Conservation (phyloP, 1,284 basidiomycete genomes). For the Peniophora sp. region DNA sequence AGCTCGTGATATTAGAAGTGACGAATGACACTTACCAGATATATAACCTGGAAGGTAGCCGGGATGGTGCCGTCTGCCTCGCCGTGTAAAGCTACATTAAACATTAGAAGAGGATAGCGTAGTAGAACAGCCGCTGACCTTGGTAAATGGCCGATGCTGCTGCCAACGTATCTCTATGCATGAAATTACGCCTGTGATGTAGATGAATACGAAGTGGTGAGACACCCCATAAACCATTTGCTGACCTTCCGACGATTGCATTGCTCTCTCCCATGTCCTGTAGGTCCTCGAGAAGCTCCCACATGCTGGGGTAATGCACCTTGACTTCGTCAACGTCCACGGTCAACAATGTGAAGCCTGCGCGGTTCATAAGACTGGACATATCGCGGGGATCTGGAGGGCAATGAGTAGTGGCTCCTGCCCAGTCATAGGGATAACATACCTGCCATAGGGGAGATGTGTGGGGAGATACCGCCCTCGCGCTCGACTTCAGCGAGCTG, state of each 20-base stretch:
- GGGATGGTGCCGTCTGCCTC: conserved; percentile 79
- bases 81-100: conserved; percentile 69
- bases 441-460: conserved; percentile 97
- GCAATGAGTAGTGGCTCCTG: neutral
- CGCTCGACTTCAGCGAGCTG: conserved; percentile 94
- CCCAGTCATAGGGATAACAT: conserved; percentile 12
- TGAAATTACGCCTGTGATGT: conserved; percentile 49
- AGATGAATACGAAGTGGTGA: neutral
- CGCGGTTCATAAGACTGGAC: conserved; percentile 85
- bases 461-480: conserved; percentile 92
- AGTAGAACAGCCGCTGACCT: conserved; percentile 36
- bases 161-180: conserved; percentile 83
- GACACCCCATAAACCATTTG: conserved; percentile 7
- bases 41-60: conserved; percentile 95
- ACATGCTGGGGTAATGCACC: conserved; percentile 91
- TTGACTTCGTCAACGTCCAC: conserved; percentile 94
- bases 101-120: conserved; percentile 2
- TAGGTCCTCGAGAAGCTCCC: conserved; percentile 92
- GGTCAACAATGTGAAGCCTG: conserved; percentile 91
- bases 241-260: conserved; percentile 75
- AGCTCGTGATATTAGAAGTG: neutral
- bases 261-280: conserved; percentile 96
- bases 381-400: conserved; percentile 78
- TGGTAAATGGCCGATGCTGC: conserved; percentile 93
- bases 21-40: conserved; percentile 57